A percentile compares a stretch with the other conserved stretches of the same genome.
Evolutionary conservation across 768 basidiomycete genomes (phyloP).

Genomic region (Chlorophyllum brunneum): DNA sequence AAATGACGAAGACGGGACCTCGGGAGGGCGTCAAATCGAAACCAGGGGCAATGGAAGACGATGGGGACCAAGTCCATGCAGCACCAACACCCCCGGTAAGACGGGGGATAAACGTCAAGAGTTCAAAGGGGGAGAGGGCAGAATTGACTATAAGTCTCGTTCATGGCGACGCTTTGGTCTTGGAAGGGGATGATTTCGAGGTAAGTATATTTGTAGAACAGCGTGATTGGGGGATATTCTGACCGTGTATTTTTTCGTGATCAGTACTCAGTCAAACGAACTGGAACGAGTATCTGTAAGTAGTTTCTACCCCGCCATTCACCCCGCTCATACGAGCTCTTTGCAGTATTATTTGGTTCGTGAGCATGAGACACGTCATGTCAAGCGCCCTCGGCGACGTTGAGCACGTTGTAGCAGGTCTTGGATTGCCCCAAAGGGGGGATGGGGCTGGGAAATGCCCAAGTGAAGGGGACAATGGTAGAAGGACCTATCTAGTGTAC

Average conservation of each 20-base stretch:
- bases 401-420: not conserved
- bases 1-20: slow-evolving; percentile 3
- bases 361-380: not conserved
- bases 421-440: not conserved
- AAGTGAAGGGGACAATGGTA: not conserved
- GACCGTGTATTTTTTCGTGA: slow-evolving; percentile 8
- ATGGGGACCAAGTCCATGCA: not conserved
- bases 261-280: slow-evolving; percentile 42
- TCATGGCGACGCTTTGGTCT: slow-evolving; percentile 39
- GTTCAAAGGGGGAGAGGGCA: slow-evolving; percentile 12
- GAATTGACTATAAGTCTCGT: slow-evolving; percentile 29
- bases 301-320: not conserved
- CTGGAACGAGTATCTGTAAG: slow-evolving; percentile 42
- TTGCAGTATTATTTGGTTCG: slow-evolving; percentile 13
- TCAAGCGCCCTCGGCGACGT: not conserved
- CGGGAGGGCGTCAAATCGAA: not conserved
- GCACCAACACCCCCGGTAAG: not conserved
- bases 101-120: not conserved
- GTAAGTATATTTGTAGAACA: slow-evolving; percentile 21
- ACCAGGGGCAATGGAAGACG: not conserved
- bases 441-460: not conserved
- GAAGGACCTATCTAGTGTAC: slow-evolving; percentile 1
- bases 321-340: not conserved
- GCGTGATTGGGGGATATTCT: slow-evolving; percentile 4
- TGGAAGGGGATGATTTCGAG: slow-evolving; percentile 39